Conservation (phyloP, 164 flowering plant species). For the Chimonanthus salicifolius region DNA sequence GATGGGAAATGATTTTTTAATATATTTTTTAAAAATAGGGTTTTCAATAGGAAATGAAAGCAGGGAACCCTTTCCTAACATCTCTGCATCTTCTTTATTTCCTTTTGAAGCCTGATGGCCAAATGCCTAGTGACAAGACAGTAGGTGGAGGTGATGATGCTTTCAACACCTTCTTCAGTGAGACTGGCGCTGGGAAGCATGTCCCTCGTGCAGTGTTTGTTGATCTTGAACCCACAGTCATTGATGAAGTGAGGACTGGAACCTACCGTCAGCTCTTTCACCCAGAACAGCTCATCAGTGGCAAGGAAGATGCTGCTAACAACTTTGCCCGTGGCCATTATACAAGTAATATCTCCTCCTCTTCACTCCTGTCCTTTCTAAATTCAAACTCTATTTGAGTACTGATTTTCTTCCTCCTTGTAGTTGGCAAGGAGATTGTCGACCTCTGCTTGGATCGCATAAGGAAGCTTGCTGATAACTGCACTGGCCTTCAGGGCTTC, state of each 20-base stretch:
- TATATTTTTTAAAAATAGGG: no score
- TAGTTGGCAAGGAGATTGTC: conserved; percentile 54
- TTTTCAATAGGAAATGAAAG: no score
- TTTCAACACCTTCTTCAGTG: conserved; percentile 70
- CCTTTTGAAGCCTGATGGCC: conserved; percentile 61
- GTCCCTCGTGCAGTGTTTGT: conserved; percentile 57
- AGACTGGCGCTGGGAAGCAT: conserved; percentile 58
- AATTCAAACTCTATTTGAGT: background rate
- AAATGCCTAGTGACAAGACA: conserved; percentile 75
- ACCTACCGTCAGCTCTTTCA: conserved; percentile 51
- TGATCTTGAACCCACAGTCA: conserved; percentile 61
- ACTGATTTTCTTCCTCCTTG: background rate
- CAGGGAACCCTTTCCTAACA: no score
- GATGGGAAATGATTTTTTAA: no score
- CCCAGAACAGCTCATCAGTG: conserved; percentile 58
- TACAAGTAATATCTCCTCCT: conserved; percentile 32
- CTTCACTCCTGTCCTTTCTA: background rate
- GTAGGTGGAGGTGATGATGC: conserved; percentile 83
- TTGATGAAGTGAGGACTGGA: conserved; percentile 61
- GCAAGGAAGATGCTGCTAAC: conserved; percentile 66
- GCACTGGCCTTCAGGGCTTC: conserved; percentile 57
- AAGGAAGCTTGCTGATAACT: conserved; percentile 50
- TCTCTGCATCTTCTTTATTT: background rate
- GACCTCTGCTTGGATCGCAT: conserved; percentile 52
- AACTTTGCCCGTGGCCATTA: conserved; percentile 67